Evolutionary conservation across 2,329 filamentous ascomycete genomes (phyloP).

Genomic region (Trichoderma arundinaceum): DNA sequence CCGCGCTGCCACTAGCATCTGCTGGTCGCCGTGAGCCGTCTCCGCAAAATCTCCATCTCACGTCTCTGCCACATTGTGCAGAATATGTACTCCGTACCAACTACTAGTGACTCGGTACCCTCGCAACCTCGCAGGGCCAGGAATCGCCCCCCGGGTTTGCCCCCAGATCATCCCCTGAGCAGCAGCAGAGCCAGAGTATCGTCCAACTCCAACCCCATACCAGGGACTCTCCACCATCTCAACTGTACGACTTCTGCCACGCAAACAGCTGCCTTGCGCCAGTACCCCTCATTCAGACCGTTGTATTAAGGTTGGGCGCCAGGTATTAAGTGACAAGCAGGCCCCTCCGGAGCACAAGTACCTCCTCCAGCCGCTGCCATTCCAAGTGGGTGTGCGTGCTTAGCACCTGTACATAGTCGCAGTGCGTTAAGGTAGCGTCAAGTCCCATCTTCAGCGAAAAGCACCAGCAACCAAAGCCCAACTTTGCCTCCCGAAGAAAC

Average conservation of each 20-base stretch:
- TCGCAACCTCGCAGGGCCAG: neutral
- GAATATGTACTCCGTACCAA: neutral
- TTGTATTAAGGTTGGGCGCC: neutral
- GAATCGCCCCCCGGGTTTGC: neutral
- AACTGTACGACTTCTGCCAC: neutral
- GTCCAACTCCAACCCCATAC: neutral
- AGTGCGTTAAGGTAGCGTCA: neutral
- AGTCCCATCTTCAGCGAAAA: constrained; percentile 10
- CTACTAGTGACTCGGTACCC: too few relatives aligned
- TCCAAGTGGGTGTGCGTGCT: constrained; percentile 5
- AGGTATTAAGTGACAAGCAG: neutral
- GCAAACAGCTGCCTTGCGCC: neutral
- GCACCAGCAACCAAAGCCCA: constrained; percentile 12
- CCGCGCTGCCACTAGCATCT: constrained; percentile 5
- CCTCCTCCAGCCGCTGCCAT: neutral
- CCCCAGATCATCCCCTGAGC: neutral
- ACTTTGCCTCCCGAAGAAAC: constrained; percentile 30
- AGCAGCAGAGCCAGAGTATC: neutral
- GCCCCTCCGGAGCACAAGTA: neutral
- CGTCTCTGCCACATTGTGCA: neutral
- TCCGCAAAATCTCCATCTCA: constrained; percentile 21
- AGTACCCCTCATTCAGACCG: neutral
- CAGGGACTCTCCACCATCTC: neutral
- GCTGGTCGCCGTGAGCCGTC: neutral
- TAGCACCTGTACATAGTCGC: neutral